Base-by-base conservation (phyloP, 371 early-diverging fungal species). In the Dichotomocladium elegans region DNA sequence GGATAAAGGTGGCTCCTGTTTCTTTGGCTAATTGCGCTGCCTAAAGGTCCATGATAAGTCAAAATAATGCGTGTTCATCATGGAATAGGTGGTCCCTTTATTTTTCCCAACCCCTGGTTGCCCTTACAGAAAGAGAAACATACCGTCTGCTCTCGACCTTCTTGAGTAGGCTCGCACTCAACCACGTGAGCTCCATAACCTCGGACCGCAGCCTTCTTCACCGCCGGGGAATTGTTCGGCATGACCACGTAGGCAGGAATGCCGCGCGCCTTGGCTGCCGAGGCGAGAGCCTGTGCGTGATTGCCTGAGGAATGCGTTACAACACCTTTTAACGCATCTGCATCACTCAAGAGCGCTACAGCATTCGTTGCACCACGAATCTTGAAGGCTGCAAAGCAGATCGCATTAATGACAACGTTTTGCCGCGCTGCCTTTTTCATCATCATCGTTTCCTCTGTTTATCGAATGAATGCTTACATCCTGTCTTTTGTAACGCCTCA, bases 291-390 rank as follows among this genome's bases (percentile, higher is more conserved):
- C 43, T 79, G 79, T 8, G 77, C 79, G 56, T 79, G 79, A 41
- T 79, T 79, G 17, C 77, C 79, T 24, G 70, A 66, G 7, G 69
- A 70, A 55, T 72, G 76, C 17, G 70, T 64, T 2, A 78, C 73
- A 10, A 77, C 80, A 8, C 76, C 76, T 21, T 58, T 54, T 3
- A 35, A 30, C n/a, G 72, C 69, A 19, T 66, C 69, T 26, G 53
- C 25, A 3, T 71, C 65, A 0, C 47, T 53, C 15, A 72, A 47
- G 19, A 58, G 45, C 5, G 51, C 44, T 26, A 74, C 45, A 2
- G 80, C 77, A 58, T 84, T 80, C 49, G 64, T 72, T 12, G 84
- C 84, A 9, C 84, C 84, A 35, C 84, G 73, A 51, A 68, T 66
- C 52, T 84, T 84, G 59, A 84, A 84, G 2, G 84, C 77, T 76